Base-by-base conservation (phyloP, 2,329 filamentous ascomycete genomes). In the Biscogniauxia sp. region DNA sequence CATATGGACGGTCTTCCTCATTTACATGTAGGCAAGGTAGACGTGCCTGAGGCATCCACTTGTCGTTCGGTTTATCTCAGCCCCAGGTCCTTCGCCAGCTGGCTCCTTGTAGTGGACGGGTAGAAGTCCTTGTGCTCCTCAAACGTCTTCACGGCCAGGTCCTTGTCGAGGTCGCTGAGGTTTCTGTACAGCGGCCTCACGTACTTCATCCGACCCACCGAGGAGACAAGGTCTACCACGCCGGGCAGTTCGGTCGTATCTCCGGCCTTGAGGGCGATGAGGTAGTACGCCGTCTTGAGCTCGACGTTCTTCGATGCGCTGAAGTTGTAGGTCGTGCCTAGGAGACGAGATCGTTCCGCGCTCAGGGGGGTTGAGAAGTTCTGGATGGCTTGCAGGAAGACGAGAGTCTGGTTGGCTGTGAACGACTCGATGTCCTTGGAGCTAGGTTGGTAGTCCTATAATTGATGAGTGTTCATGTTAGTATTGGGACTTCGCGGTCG, bases 131-230 rank as follows among this genome's bases (percentile, higher is more conserved):
- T 90, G 74, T 97, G 89, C 83, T 89, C 90, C 77, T 90, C 85
- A 77, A 97, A 97, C 0, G 93, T 96, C 73, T 87, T 80, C 57
- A 94, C 76, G 0, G 95, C 94, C 70, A 96, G 76, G 25, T 87
- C 79, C 53, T 86, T 81, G 77, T 97, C 89, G 49, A 91, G 85
- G 74, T 88, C 87, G 70, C 89, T 88, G 67, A 99, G 78, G 55
- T 86, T 84, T 63, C 89, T 84, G 78, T 89, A 97, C 71, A 98
- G 77, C 20, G 94, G 92, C 54, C 94, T 83, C 61, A 98, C 94
- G 76, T 94, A 98, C 84, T 98, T 98, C 95, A 99, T 98, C 60
- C 95, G 82, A 13, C 95, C 95, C 23, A 97, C 93, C 56, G 83
- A 82, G 32, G 91, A 91, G 49, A 98, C 80, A 58, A 97, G 80